A percentile compares a stretch with the other conserved stretches of the same genome.
Evolutionary conservation across 2,329 filamentous ascomycete species (phyloP).

Genomic region (Ceratocystis lukuohia): DNA sequence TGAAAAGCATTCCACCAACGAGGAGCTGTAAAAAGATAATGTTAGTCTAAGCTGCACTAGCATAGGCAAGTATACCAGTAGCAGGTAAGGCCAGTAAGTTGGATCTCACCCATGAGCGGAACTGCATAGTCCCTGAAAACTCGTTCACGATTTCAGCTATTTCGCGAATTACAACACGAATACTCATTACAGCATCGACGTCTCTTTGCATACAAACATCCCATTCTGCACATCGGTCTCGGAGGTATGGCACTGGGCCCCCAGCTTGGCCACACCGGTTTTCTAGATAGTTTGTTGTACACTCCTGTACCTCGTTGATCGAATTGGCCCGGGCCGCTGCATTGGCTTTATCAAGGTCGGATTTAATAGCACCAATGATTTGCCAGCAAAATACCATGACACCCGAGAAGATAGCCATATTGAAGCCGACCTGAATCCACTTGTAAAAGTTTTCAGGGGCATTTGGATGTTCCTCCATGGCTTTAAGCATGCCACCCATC

Average conservation of each 20-base stretch:
- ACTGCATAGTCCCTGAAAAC: slow-evolving; percentile 80
- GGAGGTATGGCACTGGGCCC: slow-evolving; percentile 51
- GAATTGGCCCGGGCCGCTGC: slow-evolving; percentile 55
- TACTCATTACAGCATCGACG: slow-evolving; percentile 60
- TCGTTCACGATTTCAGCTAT: slow-evolving; percentile 88
- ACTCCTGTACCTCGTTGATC: slow-evolving; percentile 58
- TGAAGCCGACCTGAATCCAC: slow-evolving; percentile 50
- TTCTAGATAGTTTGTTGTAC: slow-evolving; percentile 56
- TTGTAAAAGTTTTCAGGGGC: slow-evolving; percentile 45
- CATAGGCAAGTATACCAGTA: neutral
- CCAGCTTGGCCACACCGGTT: slow-evolving; percentile 58
- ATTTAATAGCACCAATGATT: slow-evolving; percentile 54
- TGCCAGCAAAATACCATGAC: slow-evolving; percentile 55
- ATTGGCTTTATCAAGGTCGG: slow-evolving; percentile 61
- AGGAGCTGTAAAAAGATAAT: slow-evolving; percentile 32
- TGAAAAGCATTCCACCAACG: slow-evolving; percentile 36
- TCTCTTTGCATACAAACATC: slow-evolving; percentile 77
- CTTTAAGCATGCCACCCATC: slow-evolving; percentile 35
- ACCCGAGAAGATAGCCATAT: slow-evolving; percentile 43
- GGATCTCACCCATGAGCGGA: slow-evolving; percentile 51
- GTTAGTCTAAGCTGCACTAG: neutral
- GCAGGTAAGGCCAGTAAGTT: neutral
- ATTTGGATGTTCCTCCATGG: slow-evolving; percentile 43
- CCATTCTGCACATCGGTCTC: slow-evolving; percentile 65
- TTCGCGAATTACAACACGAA: slow-evolving; percentile 71